These are phyloP conservation scores for Takakia lepidozioides DNA, from an alignment of 225 moss, liverwort and hornwort species.

Conservation along the genomic window DNA sequence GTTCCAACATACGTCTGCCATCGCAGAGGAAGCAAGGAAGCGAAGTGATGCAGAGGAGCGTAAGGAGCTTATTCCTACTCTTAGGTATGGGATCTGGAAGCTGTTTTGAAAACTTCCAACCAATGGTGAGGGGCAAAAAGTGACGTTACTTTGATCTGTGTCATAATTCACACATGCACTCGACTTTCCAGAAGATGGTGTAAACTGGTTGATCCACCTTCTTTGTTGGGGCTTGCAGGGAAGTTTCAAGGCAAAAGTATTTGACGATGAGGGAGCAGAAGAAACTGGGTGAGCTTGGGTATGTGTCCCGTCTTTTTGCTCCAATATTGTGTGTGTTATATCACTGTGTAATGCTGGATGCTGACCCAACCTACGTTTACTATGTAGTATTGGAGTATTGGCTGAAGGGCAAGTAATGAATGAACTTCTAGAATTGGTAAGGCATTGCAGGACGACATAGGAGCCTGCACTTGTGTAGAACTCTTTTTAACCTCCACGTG, in stretches of 20 bases:
- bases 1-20: background rate
- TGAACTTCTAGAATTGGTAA: too few relatives aligned
- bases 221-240: constrained; percentile 10
- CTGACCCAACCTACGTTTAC: too few relatives aligned
- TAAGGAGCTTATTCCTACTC: constrained; percentile 22
- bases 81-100: constrained; percentile 7
- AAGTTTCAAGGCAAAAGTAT: constrained; percentile 35
- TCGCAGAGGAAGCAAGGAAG: constrained; percentile 32
- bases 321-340: background rate
- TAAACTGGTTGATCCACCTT: background rate
- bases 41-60: constrained; percentile 36
- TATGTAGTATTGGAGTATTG: too few relatives aligned
- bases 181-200: background rate
- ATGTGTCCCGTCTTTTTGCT: background rate
- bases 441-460: too few relatives aligned
- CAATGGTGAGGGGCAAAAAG: too few relatives aligned
- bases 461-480: too few relatives aligned
- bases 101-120: too few relatives aligned
- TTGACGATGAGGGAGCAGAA: constrained; percentile 33
- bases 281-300: constrained; percentile 36
- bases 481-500: too few relatives aligned
- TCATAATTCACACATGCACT: too few relatives aligned
- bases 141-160: too few relatives aligned
- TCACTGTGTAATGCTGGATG: too few relatives aligned
- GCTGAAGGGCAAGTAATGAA: too few relatives aligned